phyloP scores from a whole-genome alignment of 2,329 filamentous ascomycete species.

The Hymenoscyphus repandus region DNA sequence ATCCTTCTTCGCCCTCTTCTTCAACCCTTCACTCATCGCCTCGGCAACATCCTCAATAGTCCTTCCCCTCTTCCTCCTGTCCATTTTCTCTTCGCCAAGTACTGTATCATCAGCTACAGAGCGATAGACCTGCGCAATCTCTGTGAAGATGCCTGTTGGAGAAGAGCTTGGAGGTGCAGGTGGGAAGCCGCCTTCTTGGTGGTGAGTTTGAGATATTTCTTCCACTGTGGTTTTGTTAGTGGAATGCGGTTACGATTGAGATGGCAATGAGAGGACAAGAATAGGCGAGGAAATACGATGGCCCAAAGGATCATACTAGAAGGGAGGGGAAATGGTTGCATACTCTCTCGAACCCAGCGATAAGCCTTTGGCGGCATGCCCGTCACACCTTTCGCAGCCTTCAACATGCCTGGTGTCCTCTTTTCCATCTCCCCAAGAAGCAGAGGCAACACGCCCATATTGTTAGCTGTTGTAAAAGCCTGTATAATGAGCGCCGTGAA shows the following conservation, averaged over 20 bases:
- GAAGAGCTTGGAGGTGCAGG: slow-evolving; percentile 7
- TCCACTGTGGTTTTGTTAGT: slow-evolving; percentile 41
- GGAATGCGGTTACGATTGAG: neutral
- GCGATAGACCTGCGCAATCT: slow-evolving; percentile 57
- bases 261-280: neutral
- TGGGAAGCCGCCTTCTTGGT: slow-evolving; percentile 57
- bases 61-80: slow-evolving; percentile 48
- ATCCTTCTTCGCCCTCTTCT: slow-evolving; percentile 32
- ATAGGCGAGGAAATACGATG: neutral
- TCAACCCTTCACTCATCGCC: slow-evolving; percentile 43
- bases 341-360: slow-evolving; percentile 65
- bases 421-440: slow-evolving; percentile 50
- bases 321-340: neutral
- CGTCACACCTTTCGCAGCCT: slow-evolving; percentile 46
- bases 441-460: slow-evolving; percentile 55
- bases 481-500: slow-evolving; percentile 66
- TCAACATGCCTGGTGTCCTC: slow-evolving; percentile 42
- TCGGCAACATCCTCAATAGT: slow-evolving; percentile 53
- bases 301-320: neutral
- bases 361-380: slow-evolving; percentile 73
- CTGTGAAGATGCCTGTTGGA: slow-evolving; percentile 45
- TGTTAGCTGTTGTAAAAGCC: slow-evolving; percentile 62
- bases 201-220: slow-evolving; percentile 64
- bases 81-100: slow-evolving; percentile 53
- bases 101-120: slow-evolving; percentile 56